Conservation (phyloP, 768 basidiomycete species). For the Omphalotus guepiniiformis region DNA sequence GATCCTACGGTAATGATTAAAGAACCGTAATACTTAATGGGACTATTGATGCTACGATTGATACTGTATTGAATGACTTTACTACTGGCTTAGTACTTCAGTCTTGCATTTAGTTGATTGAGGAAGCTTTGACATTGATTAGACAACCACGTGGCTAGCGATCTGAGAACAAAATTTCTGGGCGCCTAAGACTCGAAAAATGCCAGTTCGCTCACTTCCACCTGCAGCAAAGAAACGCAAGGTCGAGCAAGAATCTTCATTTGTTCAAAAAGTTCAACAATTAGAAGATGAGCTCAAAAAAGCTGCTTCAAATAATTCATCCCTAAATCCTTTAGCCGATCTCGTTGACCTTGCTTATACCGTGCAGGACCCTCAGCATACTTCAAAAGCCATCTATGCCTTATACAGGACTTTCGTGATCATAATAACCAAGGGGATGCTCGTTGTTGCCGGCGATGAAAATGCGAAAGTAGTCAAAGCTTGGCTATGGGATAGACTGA, state of each 20-base stretch:
- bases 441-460: conserved; percentile 44
- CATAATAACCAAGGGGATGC: conserved; percentile 54
- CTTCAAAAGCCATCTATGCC: conserved; percentile 76
- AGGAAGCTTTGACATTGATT: no score
- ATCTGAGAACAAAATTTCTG: not conserved
- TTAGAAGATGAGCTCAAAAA: conserved; percentile 55
- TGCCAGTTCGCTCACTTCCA: conserved; percentile 6
- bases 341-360: conserved; percentile 51
- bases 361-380: conserved; percentile 42
- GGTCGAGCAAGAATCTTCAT: not conserved
- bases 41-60: no score
- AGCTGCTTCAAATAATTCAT: conserved; percentile 49
- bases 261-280: not conserved
- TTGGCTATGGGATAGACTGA: conserved; percentile 79
- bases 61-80: no score
- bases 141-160: no score
- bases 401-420: conserved; percentile 74
- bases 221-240: conserved; percentile 4
- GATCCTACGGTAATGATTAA: no score
- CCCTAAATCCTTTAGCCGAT: conserved; percentile 77
- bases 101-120: no score
- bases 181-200: not conserved
- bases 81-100: no score
- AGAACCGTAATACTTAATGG: no score
- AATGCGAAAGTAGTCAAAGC: conserved; percentile 61